Base-by-base conservation (phyloP, 768 basidiomycete species). In the Rossbeevera mucosa region DNA sequence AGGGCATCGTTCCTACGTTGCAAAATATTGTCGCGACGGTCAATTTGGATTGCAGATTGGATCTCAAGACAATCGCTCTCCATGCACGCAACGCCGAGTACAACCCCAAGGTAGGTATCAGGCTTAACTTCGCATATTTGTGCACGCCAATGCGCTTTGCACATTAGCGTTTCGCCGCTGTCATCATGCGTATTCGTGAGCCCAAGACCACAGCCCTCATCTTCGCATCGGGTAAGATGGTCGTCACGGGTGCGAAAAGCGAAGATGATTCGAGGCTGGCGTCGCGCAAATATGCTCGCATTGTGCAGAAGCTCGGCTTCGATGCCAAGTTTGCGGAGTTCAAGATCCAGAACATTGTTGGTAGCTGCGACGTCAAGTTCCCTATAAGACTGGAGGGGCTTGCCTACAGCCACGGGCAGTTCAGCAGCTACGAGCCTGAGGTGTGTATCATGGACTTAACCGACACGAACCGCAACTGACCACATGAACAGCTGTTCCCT, bases 11-110 rank as follows among this genome's bases (percentile, higher is more conserved):
- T 7, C 96, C 95, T n/a, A 97, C 94, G 2, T 79, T 99, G 47
- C 95, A 99, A 81, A 99, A 98, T 74, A 98, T 98, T 55, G 96
- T 99, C 59, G 95, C 96, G 5, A 99, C 96, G 6, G 95, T 98
- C 70, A 98, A 97, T 65, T 81, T 99, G 24, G 95, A 96, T 70
- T 97, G 94, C 59, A 83, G 94, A 36, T 79, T 99, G 45, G 96
- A 98, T 70, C 76, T 99, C 50, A 99, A 99, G 81, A 98, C 96
- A 48, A 99, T 98, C 54, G 95, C 96, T 9, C 74, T 98, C 53
- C 95, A 99, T 61, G 96, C 96, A 2, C 81, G 96, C 54, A 99
- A 99, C 70, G 96, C 96, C 28, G 96, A 99, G 75, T 99, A 99
- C 71, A 98, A 98, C 69, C 96, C 96, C 47, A 97, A 99, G 93